These are phyloP conservation scores for Chaetoscypha palmicola DNA, from an alignment of 2,329 filamentous ascomycete species.

Conservation along the genomic window DNA sequence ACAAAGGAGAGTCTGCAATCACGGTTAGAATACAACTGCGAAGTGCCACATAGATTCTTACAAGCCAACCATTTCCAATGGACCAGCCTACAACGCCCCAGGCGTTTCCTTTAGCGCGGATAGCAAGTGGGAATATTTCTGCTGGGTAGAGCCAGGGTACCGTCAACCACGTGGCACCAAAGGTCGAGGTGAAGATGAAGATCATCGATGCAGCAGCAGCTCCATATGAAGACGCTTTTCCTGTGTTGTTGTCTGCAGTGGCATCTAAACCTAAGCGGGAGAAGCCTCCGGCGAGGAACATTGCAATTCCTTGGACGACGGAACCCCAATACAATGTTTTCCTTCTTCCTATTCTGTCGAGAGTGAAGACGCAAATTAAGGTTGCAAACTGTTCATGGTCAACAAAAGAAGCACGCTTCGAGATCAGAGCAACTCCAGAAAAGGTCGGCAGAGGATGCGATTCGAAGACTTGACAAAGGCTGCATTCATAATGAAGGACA, in stretches of 20 bases:
- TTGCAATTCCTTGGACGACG: constrained; percentile 54
- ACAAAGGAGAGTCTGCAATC: constrained; percentile 31
- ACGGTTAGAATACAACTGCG: constrained; percentile 15
- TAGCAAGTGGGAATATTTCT: constrained; percentile 66
- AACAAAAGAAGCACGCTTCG: too few relatives aligned
- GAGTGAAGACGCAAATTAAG: constrained; percentile 61
- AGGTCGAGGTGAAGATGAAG: constrained; percentile 60
- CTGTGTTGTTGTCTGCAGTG: constrained; percentile 35
- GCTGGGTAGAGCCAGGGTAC: constrained; percentile 61
- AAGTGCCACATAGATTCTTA: constrained; percentile 28
- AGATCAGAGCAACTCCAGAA: too few relatives aligned
- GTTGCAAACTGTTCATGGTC: constrained; percentile 59
- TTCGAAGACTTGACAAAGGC: constrained; percentile 31
- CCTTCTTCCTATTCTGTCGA: constrained; percentile 61
- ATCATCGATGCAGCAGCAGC: constrained; percentile 62
- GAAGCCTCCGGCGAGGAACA: constrained; percentile 61
- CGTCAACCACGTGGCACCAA: constrained; percentile 46
- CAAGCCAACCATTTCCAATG: constrained; percentile 64
- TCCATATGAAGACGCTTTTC: constrained; percentile 36
- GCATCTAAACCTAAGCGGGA: constrained; percentile 39
- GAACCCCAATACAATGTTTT: constrained; percentile 66
- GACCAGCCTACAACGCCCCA: constrained; percentile 72
- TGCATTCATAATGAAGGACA: constrained; percentile 36
- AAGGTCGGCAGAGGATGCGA: not conserved
- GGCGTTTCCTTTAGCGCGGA: constrained; percentile 67